These are phyloP conservation scores for Chaetomiaceae sp. DNA, from an alignment of 2,329 filamentous ascomycete genomes.

Conservation along the genomic window DNA sequence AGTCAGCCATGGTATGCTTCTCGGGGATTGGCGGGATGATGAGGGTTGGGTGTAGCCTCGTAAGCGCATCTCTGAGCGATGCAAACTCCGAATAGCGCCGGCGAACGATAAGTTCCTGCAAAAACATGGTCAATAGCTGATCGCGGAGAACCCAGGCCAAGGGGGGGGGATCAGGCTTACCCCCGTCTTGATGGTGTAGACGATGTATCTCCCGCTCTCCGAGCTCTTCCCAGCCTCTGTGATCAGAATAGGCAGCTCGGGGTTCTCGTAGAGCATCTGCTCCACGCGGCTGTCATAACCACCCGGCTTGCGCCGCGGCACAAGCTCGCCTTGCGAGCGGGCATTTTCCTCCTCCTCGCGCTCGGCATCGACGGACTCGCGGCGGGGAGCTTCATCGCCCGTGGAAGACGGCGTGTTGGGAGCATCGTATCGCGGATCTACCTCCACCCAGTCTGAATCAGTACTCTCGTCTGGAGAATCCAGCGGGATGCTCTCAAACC, in stretches of 20 bases:
- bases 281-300: constrained; percentile 94
- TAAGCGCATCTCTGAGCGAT: constrained; percentile 80
- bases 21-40: constrained; percentile 96
- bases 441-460: constrained; percentile 39
- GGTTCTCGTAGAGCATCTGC: constrained; percentile 94
- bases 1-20: constrained; percentile 98
- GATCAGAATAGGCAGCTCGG: constrained; percentile 82
- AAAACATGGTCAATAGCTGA: constrained; percentile 7
- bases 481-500: constrained; percentile 27
- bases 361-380: constrained; percentile 37
- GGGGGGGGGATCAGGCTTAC: constrained; percentile 44
- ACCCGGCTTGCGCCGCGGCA: constrained; percentile 65
- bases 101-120: constrained; percentile 86
- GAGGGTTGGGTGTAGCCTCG: constrained; percentile 86
- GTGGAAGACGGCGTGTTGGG: constrained; percentile 67
- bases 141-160: background rate
- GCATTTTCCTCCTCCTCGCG: constrained; percentile 44
- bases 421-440: constrained; percentile 55
- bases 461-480: constrained; percentile 30
- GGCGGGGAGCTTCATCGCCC: constrained; percentile 54
- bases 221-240: constrained; percentile 92
- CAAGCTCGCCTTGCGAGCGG: constrained; percentile 36
- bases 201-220: constrained; percentile 89
- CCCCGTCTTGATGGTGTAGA: constrained; percentile 93
- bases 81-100: constrained; percentile 95